Conservation (phyloP, 164 flowering plant genomes). For the Malania oleifera region DNA sequence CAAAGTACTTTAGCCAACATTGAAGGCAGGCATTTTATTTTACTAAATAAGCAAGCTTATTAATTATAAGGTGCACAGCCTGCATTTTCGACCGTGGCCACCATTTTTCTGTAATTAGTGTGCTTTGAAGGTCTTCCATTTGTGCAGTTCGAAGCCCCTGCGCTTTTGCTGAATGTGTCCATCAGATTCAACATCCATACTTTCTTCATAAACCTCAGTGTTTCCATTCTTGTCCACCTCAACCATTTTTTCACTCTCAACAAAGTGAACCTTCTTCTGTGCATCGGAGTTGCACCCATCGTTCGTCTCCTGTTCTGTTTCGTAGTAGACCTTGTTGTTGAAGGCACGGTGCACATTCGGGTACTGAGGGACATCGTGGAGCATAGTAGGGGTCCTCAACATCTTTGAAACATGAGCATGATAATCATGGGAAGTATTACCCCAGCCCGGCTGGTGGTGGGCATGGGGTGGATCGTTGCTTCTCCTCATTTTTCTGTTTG, state of each 20-base stretch:
- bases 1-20: neutral
- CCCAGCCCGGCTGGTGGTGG: constrained; percentile 5
- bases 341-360: constrained; percentile 28
- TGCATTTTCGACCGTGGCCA: neutral
- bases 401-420: constrained; percentile 18
- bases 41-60: neutral
- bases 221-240: constrained; percentile 8
- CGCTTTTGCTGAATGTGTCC: constrained; percentile 31
- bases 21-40: constrained; percentile 12
- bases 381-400: constrained; percentile 21
- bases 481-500: neutral
- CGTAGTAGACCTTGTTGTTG: constrained; percentile 19
- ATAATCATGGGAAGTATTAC: constrained; percentile 21
- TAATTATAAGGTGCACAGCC: neutral
- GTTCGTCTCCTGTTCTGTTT: constrained; percentile 5
- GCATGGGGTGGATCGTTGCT: neutral
- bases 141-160: constrained; percentile 34
- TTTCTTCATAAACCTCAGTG: constrained; percentile 10
- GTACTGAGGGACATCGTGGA: constrained; percentile 27
- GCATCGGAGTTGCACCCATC: neutral
- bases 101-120: neutral
- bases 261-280: constrained; percentile 20
- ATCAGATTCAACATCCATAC: constrained; percentile 25
- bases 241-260: neutral
- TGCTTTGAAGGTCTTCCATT: constrained; percentile 36